phyloP scores from a whole-genome alignment of 2,329 filamentous ascomycete species.

The Trichoderma sp. region DNA sequence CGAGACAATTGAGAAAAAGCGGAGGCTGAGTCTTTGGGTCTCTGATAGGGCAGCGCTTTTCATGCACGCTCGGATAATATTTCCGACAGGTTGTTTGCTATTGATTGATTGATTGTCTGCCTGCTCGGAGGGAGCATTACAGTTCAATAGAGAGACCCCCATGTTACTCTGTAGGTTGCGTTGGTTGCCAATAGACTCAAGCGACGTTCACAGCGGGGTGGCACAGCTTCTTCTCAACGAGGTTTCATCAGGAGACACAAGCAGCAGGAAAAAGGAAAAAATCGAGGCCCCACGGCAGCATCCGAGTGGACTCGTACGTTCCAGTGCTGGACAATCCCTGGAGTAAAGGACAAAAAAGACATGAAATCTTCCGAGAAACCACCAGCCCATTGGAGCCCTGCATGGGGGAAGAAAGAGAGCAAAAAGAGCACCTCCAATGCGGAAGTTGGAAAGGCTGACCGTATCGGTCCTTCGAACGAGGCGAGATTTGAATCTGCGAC shows the following conservation, averaged over 20 bases:
- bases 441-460: slow-evolving; percentile 6
- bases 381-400: background rate
- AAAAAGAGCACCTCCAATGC: background rate
- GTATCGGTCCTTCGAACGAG: slow-evolving; percentile 16
- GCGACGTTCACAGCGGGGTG: background rate
- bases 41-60: background rate
- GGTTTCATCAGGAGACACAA: background rate
- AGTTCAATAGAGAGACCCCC: background rate
- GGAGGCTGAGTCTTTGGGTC: background rate
- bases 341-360: background rate
- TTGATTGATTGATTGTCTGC: background rate
- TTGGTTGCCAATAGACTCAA: background rate
- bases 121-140: background rate
- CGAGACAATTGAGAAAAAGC: background rate
- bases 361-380: background rate
- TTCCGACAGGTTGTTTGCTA: background rate
- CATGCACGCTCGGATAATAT: slow-evolving; percentile 19
- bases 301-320: background rate
- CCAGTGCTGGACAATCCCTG: background rate
- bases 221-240: background rate
- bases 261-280: background rate
- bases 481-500: background rate
- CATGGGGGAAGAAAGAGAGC: background rate
- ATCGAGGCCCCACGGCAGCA: background rate
- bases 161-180: background rate